These are phyloP conservation scores for Soucietia sequanensis DNA, from an alignment of 805 yeast species.

Conservation along the genomic window DNA sequence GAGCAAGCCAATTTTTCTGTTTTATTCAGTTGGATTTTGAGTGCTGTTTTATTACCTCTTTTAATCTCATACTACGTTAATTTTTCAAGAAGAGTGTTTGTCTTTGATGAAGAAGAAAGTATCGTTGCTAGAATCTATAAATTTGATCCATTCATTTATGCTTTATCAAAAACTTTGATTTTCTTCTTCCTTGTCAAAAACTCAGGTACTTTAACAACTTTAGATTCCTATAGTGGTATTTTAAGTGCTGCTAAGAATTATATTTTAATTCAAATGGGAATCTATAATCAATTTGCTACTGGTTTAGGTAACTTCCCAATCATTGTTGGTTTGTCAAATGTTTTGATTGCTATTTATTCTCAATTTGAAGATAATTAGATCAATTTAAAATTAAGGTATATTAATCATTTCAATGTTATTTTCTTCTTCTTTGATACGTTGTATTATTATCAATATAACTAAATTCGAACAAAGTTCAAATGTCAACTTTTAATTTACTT, in stretches of 20 bases:
- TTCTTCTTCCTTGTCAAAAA: constrained; percentile 38
- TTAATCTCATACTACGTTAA: constrained; percentile 50
- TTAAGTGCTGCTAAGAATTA: constrained; percentile 28
- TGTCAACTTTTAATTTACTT: no score
- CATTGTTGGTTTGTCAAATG: constrained; percentile 45
- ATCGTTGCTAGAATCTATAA: constrained; percentile 37
- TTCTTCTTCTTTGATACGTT: constrained; percentile 8
- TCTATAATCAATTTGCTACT: constrained; percentile 33
- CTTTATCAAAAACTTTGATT: constrained; percentile 45
- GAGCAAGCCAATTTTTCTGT: constrained; percentile 28
- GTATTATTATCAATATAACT: constrained; percentile 1
- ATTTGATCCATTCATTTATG: constrained; percentile 56
- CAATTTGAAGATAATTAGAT: constrained; percentile 43
- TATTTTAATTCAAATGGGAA: constrained; percentile 33
- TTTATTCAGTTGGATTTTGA: constrained; percentile 38
- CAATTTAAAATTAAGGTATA: constrained; percentile 4
- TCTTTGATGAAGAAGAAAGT: constrained; percentile 32
- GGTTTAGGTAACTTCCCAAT: constrained; percentile 49
- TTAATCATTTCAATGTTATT: constrained; percentile 6
- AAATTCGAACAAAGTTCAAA: no score
- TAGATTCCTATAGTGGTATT: constrained; percentile 22
- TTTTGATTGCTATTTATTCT: constrained; percentile 50
- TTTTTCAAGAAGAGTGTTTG: constrained; percentile 44
- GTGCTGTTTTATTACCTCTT: constrained; percentile 42
- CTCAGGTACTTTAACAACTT: constrained; percentile 27